phyloP scores from a whole-genome alignment of 2,329 filamentous ascomycete species.

The Pezicula neosporulosa region DNA sequence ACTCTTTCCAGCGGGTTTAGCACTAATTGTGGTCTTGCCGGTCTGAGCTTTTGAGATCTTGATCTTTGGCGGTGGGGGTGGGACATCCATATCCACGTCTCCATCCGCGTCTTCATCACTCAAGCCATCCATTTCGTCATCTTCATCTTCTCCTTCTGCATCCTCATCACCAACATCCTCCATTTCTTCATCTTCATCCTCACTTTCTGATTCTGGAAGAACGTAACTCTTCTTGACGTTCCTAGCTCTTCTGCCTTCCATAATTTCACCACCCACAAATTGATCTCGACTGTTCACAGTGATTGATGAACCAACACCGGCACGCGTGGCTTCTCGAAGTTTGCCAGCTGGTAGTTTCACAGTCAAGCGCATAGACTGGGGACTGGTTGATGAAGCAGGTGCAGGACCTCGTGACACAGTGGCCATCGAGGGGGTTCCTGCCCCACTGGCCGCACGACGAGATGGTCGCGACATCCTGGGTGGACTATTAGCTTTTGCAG shows the following conservation, averaged over 20 bases:
- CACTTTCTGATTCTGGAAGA: slow-evolving; percentile 41
- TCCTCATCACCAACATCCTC: slow-evolving; percentile 22
- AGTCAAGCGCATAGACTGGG: slow-evolving; percentile 26
- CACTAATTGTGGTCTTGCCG: slow-evolving; percentile 21
- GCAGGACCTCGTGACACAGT: slow-evolving; percentile 27
- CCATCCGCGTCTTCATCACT: slow-evolving; percentile 42
- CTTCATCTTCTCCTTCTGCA: slow-evolving; percentile 36
- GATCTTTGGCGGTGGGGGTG: slow-evolving; percentile 25
- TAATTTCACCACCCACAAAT: slow-evolving; percentile 25
- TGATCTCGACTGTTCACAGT: slow-evolving; percentile 17
- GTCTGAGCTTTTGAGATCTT: slow-evolving; percentile 24
- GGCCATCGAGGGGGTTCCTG: slow-evolving; percentile 20
- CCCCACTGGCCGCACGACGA: slow-evolving; percentile 18
- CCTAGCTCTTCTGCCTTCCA: slow-evolving; percentile 27
- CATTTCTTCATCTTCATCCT: slow-evolving; percentile 26
- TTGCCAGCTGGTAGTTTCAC: slow-evolving; percentile 31
- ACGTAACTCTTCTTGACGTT: slow-evolving; percentile 35
- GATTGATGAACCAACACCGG: slow-evolving; percentile 15
- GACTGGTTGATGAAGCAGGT: slow-evolving; percentile 17
- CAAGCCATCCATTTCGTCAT: slow-evolving; percentile 35
- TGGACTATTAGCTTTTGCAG: slow-evolving; percentile 23
- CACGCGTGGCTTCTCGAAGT: slow-evolving; percentile 26
- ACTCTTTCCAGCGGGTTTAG: slow-evolving; percentile 18
- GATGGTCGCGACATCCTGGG: slow-evolving; percentile 22
- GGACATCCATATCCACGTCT: slow-evolving; percentile 30